Conservation (phyloP, 2,329 filamentous ascomycete species). For the Exophiala sideris region DNA sequence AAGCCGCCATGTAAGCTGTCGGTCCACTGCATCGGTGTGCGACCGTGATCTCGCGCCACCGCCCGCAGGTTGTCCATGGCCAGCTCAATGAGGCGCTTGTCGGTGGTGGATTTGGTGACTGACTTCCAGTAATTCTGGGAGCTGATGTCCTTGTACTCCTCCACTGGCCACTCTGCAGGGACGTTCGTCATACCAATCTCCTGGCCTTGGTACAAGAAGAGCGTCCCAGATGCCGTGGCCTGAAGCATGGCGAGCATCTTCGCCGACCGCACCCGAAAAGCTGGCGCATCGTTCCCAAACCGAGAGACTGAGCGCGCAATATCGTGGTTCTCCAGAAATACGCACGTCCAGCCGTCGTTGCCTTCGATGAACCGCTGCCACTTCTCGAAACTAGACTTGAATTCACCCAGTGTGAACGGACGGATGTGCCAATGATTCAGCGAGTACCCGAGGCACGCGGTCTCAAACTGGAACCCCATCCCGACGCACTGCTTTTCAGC, state of each 20-base stretch:
- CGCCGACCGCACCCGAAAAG: slow-evolving; percentile 45
- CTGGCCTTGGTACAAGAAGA: slow-evolving; percentile 60
- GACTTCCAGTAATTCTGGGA: slow-evolving; percentile 45
- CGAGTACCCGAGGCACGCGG: slow-evolving; percentile 41
- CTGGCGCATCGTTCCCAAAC: slow-evolving; percentile 46
- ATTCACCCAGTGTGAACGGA: slow-evolving; percentile 45
- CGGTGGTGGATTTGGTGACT: slow-evolving; percentile 4
- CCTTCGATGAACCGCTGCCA: slow-evolving; percentile 53
- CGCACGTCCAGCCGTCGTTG: slow-evolving; percentile 52
- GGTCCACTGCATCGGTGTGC: slow-evolving; percentile 67
- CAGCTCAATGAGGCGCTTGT: slow-evolving; percentile 8
- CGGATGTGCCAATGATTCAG: slow-evolving; percentile 49
- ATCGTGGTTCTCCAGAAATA: slow-evolving; percentile 53
- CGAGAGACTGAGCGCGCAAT: slow-evolving; percentile 55
- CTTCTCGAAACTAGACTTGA: slow-evolving; percentile 48
- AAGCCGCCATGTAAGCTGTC: slow-evolving; percentile 58
- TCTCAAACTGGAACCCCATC: slow-evolving; percentile 67
- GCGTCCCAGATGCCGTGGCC: slow-evolving; percentile 49
- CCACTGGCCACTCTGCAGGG: slow-evolving; percentile 48
- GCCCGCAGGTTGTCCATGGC: slow-evolving; percentile 10
- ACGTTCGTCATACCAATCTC: slow-evolving; percentile 61
- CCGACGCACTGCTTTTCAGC: slow-evolving; percentile 58
- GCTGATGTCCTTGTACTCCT: slow-evolving; percentile 43
- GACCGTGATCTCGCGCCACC: slow-evolving; percentile 53
- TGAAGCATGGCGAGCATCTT: slow-evolving; percentile 56